These are phyloP conservation scores for Nicotiana paniculata DNA, from an alignment of 257 asterid genomes.

Conservation along the genomic window DNA sequence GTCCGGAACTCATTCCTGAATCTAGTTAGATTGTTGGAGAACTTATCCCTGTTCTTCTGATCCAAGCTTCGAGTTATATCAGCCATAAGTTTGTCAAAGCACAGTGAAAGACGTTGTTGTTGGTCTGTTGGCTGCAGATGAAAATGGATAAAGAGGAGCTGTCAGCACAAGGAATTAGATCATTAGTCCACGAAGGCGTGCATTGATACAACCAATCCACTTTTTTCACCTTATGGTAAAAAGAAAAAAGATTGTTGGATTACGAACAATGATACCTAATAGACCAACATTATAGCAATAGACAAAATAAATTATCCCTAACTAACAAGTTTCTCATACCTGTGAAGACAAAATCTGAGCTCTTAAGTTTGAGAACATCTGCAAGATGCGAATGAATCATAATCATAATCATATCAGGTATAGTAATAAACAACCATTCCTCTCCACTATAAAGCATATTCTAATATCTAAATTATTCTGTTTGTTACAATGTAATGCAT, in stretches of 20 bases:
- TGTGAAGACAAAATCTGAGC: conserved; percentile 87
- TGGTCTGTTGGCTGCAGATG: conserved; percentile 73
- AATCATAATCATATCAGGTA: background rate
- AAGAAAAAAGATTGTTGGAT: background rate
- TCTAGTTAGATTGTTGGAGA: conserved; percentile 74
- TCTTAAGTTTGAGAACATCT: conserved; percentile 81
- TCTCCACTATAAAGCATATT: background rate
- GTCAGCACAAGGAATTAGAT: background rate
- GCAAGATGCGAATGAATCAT: conserved; percentile 23
- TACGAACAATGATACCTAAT: background rate
- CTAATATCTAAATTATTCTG: background rate
- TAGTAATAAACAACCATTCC: background rate
- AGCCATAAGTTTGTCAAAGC: conserved; percentile 82
- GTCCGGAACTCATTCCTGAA: conserved; percentile 84
- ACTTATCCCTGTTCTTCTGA: conserved; percentile 91
- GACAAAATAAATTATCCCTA: background rate
- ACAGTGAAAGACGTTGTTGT: conserved; percentile 75
- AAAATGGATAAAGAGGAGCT: background rate
- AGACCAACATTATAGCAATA: background rate
- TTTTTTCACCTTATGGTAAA: background rate
- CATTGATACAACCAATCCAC: background rate
- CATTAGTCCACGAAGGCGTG: background rate
- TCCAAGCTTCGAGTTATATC: conserved; percentile 80
- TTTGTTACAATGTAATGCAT: background rate
- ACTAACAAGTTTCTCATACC: conserved; percentile 29